phyloP scores from a whole-genome alignment of 371 early-diverging fungal species.

The Basidiobolus heterosporus region DNA sequence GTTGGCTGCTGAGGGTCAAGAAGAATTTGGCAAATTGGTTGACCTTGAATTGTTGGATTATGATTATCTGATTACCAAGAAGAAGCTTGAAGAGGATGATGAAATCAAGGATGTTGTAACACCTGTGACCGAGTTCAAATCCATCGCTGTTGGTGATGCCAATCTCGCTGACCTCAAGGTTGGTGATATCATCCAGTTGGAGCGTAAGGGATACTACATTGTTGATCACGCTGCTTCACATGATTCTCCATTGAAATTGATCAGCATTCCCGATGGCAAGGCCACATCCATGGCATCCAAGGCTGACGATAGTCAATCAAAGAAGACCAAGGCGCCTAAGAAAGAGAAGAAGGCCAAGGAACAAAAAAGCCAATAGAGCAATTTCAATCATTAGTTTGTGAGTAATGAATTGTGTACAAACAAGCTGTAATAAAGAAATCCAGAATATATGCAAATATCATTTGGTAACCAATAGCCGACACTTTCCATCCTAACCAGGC shows the following conservation, averaged over 20 bases:
- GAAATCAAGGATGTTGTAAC: constrained; percentile 72
- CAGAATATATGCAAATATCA: too few relatives aligned
- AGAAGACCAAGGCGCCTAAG: too few relatives aligned
- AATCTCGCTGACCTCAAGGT: constrained; percentile 31
- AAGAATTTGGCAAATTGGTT: constrained; percentile 16
- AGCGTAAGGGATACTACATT: constrained; percentile 95
- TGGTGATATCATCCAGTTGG: constrained; percentile 94
- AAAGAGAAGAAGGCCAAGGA: too few relatives aligned
- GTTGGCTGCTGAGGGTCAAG: constrained; percentile 51
- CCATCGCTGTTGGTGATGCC: constrained; percentile 45
- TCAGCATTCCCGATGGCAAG: constrained; percentile 88
- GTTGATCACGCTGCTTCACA: constrained; percentile 46
- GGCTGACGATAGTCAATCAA: too few relatives aligned
- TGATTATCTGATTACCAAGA: constrained; percentile 93
- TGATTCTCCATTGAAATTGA: constrained; percentile 44
- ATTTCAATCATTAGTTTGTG: too few relatives aligned
- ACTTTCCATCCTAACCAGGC: too few relatives aligned
- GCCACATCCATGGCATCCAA: constrained; percentile 31
- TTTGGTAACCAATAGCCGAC: too few relatives aligned
- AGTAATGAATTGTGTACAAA: too few relatives aligned
- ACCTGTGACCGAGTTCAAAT: constrained; percentile 72
- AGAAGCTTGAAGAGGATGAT: constrained; percentile 92
- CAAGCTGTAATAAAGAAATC: too few relatives aligned
- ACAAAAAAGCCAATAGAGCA: too few relatives aligned
- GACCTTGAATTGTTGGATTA: constrained; percentile 68